These are phyloP conservation scores for Colletotrichum cereale DNA, from an alignment of 2,329 filamentous ascomycete genomes.

Conservation along the genomic window DNA sequence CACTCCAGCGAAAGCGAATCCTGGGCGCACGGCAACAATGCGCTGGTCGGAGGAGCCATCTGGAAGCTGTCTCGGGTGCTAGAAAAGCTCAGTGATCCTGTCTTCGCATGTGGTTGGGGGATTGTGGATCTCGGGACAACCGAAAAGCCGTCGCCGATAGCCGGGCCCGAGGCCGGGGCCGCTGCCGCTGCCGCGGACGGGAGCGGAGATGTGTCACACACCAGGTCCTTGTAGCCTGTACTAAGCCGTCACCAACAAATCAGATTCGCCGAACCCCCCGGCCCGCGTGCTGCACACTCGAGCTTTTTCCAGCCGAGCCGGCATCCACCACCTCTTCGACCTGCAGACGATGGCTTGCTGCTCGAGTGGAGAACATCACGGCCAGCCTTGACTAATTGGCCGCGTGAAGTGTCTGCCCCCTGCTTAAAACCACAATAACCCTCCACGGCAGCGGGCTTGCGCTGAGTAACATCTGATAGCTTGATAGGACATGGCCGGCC, in stretches of 20 bases:
- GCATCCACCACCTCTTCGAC: constrained; percentile 32
- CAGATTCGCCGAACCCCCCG: constrained; percentile 3
- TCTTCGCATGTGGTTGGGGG: background rate
- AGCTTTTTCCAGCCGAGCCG: constrained; percentile 34
- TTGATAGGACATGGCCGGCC: constrained; percentile 13
- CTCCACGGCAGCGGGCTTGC: background rate
- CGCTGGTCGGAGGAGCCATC: constrained; percentile 42
- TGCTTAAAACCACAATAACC: background rate
- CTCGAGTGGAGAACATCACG: constrained; percentile 11
- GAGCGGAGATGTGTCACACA: constrained; percentile 9
- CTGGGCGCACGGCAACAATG: background rate
- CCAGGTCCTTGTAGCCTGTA: background rate
- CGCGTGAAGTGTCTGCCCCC: constrained; percentile 5
- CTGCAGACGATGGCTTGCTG: constrained; percentile 34
- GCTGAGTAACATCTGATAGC: background rate
- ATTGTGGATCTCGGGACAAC: background rate
- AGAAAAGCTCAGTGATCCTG: background rate
- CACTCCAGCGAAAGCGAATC: background rate
- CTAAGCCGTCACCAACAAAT: constrained; percentile 1
- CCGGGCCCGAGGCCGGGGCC: background rate
- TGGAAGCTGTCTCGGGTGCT: constrained; percentile 45
- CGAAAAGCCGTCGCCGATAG: constrained; percentile 5
- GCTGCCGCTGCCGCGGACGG: constrained; percentile 4
- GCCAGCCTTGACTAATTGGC: constrained; percentile 27
- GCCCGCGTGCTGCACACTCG: constrained; percentile 30